phyloP scores from a whole-genome alignment of 768 basidiomycete genomes.

The Lactifluus pinguis region DNA sequence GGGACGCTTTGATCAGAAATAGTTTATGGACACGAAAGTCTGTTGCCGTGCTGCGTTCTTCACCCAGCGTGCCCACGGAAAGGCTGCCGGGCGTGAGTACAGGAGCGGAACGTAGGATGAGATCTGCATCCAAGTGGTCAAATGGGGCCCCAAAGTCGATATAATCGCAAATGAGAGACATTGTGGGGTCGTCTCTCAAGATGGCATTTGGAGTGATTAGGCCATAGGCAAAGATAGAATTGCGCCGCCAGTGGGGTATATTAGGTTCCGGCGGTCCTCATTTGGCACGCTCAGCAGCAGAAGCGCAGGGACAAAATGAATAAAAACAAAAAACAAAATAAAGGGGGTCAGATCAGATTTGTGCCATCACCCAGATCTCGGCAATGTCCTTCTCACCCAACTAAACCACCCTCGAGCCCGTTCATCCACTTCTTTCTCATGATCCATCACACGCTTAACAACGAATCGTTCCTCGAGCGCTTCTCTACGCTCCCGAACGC shows the following conservation, averaged over 20 bases:
- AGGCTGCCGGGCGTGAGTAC: neutral
- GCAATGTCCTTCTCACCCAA: neutral
- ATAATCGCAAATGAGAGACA: neutral
- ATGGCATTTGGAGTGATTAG: neutral
- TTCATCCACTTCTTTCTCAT: neutral
- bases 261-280: too few relatives aligned
- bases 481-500: constrained; percentile 10
- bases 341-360: too few relatives aligned
- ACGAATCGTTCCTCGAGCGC: constrained; percentile 18
- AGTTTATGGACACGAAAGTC: constrained; percentile 3
- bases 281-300: neutral
- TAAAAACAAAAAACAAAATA: too few relatives aligned
- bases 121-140: constrained; percentile 34
- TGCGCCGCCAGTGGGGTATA: too few relatives aligned
- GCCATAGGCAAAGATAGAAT: too few relatives aligned
- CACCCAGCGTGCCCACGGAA: neutral
- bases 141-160: constrained; percentile 35
- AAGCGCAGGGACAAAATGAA: too few relatives aligned
- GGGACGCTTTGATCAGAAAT: constrained; percentile 5
- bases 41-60: neutral
- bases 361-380: neutral
- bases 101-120: constrained; percentile 1
- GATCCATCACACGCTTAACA: constrained; percentile 9
- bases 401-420: constrained; percentile 1
- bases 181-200: neutral